Evolutionary conservation across 768 basidiomycete species (phyloP).

Genomic region (Harrya chromipes): DNA sequence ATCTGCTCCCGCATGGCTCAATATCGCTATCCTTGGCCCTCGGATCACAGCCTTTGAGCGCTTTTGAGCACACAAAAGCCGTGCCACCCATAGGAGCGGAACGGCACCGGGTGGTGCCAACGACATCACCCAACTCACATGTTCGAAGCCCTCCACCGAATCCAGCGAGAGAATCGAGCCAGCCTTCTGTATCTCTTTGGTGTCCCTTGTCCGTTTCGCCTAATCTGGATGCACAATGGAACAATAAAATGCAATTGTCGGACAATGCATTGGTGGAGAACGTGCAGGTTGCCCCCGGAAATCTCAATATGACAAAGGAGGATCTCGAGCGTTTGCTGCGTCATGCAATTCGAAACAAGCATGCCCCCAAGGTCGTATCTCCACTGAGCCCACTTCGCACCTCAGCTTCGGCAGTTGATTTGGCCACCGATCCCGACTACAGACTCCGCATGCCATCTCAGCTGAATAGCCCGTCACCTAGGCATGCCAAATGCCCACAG

Average conservation of each 20-base stretch:
- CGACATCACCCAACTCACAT: slow-evolving; percentile 10
- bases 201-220: slow-evolving; percentile 7
- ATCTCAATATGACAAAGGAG: slow-evolving; percentile 8
- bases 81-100: slow-evolving; percentile 31
- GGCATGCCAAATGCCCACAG: slow-evolving; percentile 16
- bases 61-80: slow-evolving; percentile 19
- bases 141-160: background rate
- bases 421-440: slow-evolving; percentile 20
- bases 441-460: slow-evolving; percentile 22
- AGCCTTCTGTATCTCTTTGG: slow-evolving; percentile 5
- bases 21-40: slow-evolving; percentile 22
- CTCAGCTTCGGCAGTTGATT: slow-evolving; percentile 1
- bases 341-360: slow-evolving; percentile 23
- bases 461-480: slow-evolving; percentile 17
- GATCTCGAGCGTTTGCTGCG: slow-evolving; percentile 26
- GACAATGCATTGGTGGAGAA: background rate
- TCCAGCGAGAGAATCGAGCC: background rate
- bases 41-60: slow-evolving; percentile 25
- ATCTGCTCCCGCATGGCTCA: slow-evolving; percentile 9
- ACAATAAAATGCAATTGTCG: background rate
- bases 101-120: slow-evolving; percentile 23
- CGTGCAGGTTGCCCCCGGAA: background rate
- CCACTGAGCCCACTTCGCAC: slow-evolving; percentile 31
- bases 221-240: slow-evolving; percentile 5
- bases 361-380: slow-evolving; percentile 29